A percentile compares a stretch with the other conserved stretches of the same genome.
phyloP scores from a whole-genome alignment of 139 green algal genomes.

The Medakamo hakoo region DNA sequence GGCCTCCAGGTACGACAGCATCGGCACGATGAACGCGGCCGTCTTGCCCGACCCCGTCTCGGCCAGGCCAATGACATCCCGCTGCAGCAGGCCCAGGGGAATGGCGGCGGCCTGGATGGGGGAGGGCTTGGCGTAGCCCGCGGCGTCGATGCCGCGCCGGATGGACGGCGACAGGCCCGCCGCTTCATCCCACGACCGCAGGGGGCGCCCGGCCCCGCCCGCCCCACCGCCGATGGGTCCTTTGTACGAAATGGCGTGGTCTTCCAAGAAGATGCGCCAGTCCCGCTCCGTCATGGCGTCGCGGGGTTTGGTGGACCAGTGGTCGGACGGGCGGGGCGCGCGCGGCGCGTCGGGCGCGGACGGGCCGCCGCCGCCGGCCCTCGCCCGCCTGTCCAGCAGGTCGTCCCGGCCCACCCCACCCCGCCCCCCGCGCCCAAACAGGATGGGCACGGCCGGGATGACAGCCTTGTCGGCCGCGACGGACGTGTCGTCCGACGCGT shows the following conservation, averaged over 20 bases:
- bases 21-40: slow-evolving; percentile 89
- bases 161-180: slow-evolving; percentile 26
- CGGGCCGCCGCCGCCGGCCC: slow-evolving; percentile 2
- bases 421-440: slow-evolving; percentile 85
- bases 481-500: slow-evolving; percentile 82
- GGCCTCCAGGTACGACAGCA: slow-evolving; percentile 85
- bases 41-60: slow-evolving; percentile 96
- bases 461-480: not conserved
- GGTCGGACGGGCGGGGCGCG: slow-evolving; percentile 39
- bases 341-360: slow-evolving; percentile 35
- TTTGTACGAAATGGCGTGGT: slow-evolving; percentile 94
- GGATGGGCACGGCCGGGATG: slow-evolving; percentile 20
- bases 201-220: slow-evolving; percentile 21
- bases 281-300: slow-evolving; percentile 88
- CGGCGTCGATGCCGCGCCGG: slow-evolving; percentile 40
- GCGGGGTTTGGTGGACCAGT: slow-evolving; percentile 86
- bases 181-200: slow-evolving; percentile 74
- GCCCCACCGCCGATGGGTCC: slow-evolving; percentile 11
- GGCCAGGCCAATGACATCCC: slow-evolving; percentile 88
- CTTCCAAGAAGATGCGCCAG: slow-evolving; percentile 99
- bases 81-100: slow-evolving; percentile 72
- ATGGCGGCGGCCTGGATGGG: slow-evolving; percentile 97
- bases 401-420: slow-evolving; percentile 84
- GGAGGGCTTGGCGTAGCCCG: slow-evolving; percentile 82
- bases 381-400: slow-evolving; percentile 55